These are phyloP conservation scores for Neurospora sp. DNA, from an alignment of 495 filamentous ascomycete genomes.

Conservation along the genomic window DNA sequence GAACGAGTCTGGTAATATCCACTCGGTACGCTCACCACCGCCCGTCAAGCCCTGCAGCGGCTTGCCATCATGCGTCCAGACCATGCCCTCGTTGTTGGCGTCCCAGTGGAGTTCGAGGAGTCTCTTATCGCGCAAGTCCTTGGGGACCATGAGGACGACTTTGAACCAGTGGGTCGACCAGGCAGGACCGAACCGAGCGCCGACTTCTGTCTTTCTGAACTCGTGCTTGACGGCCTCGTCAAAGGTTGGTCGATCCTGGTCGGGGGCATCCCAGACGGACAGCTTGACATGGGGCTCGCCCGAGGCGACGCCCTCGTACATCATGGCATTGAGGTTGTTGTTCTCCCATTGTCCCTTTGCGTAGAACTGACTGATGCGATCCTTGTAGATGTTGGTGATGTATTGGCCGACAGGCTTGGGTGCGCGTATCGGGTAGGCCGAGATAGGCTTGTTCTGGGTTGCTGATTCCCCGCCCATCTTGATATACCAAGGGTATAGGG, in stretches of 20 bases:
- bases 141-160: constrained; percentile 65
- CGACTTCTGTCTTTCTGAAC: constrained; percentile 66
- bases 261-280: constrained; percentile 74
- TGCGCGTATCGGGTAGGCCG: constrained; percentile 37
- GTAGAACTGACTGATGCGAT: constrained; percentile 74
- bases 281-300: constrained; percentile 73
- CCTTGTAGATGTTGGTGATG: constrained; percentile 78
- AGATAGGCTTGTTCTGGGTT: constrained; percentile 20
- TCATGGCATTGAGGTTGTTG: constrained; percentile 67
- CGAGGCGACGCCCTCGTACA: constrained; percentile 62
- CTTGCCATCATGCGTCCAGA: constrained; percentile 81
- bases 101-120: constrained; percentile 94
- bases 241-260: constrained; percentile 76
- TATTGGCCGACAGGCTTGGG: constrained; percentile 59
- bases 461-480: constrained; percentile 27
- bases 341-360: constrained; percentile 68
- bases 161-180: constrained; percentile 99
- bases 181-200: constrained; percentile 77
- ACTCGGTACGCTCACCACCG: constrained; percentile 80
- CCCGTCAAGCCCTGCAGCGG: constrained; percentile 89
- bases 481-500: constrained; percentile 2
- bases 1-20: constrained; percentile 73
- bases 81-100: constrained; percentile 77
- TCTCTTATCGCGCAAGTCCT: constrained; percentile 57
- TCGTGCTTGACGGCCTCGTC: constrained; percentile 73